These are phyloP conservation scores for Paxillus ammoniavirescens DNA, from an alignment of 768 basidiomycete species.

Conservation along the genomic window DNA sequence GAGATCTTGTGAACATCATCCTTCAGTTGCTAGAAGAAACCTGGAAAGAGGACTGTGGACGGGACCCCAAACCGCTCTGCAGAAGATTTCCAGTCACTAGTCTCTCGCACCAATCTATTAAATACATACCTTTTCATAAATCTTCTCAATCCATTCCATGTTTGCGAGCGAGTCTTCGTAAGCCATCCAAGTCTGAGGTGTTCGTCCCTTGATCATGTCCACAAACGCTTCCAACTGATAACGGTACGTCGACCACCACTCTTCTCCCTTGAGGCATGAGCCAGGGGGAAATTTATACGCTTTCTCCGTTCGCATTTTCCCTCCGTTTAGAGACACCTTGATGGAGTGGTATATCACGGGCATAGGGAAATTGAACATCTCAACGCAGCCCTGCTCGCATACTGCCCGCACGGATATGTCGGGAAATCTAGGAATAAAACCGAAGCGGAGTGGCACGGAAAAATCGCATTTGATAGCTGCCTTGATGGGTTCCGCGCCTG, in stretches of 20 bases:
- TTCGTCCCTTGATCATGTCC: slow-evolving; percentile 51
- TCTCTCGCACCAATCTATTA: not conserved
- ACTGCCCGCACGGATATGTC: slow-evolving; percentile 34
- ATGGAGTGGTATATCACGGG: slow-evolving; percentile 52
- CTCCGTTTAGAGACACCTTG: slow-evolving; percentile 35
- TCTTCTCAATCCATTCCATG: slow-evolving; percentile 56
- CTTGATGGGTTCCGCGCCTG: slow-evolving; percentile 29
- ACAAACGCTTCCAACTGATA: slow-evolving; percentile 67
- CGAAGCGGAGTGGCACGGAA: slow-evolving; percentile 26
- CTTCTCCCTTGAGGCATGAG: slow-evolving; percentile 42
- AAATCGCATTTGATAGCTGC: slow-evolving; percentile 38
- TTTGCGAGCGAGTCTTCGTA: slow-evolving; percentile 54
- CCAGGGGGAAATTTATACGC: slow-evolving; percentile 37
- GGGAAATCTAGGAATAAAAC: slow-evolving; percentile 40
- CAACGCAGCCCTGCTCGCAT: slow-evolving; percentile 45
- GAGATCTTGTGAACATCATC: not conserved
- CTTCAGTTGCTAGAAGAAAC: slow-evolving; percentile 8
- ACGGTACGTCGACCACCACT: slow-evolving; percentile 55
- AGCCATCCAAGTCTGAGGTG: slow-evolving; percentile 53
- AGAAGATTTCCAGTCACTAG: not conserved
- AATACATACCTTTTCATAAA: slow-evolving; percentile 49
- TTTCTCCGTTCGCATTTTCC: slow-evolving; percentile 40
- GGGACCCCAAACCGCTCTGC: slow-evolving; percentile 34
- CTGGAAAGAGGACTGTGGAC: slow-evolving; percentile 31
- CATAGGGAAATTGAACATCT: slow-evolving; percentile 40